A percentile compares a stretch with the other conserved stretches of the same genome.
Conservation (phyloP, 2,329 filamentous ascomycete species). For the Lasiodiplodia citricola region DNA sequence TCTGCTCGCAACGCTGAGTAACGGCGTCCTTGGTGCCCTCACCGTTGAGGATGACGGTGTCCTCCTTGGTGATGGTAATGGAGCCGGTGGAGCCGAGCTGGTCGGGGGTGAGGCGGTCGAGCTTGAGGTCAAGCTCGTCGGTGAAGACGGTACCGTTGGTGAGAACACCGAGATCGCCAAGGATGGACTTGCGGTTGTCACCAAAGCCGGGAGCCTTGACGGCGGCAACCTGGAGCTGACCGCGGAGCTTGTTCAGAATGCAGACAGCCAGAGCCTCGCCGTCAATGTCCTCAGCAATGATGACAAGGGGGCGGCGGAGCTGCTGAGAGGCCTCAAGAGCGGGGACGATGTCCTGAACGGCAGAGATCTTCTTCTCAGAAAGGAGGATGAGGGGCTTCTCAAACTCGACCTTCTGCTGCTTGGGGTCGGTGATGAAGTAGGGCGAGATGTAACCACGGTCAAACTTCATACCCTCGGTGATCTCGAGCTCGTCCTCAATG, state of each 20-base stretch:
- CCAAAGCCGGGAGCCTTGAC: constrained; percentile 99
- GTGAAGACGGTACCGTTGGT: constrained; percentile 98
- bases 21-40: constrained; percentile 95
- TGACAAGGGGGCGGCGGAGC: constrained; percentile 91
- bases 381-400: constrained; percentile 99
- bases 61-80: constrained; percentile 99
- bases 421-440: constrained; percentile 99
- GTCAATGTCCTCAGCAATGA: constrained; percentile 99
- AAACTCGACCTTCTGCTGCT: constrained; percentile 98
- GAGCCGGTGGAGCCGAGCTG: constrained; percentile 97
- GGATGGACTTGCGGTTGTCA: constrained; percentile 99
- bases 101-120: constrained; percentile 95
- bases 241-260: constrained; percentile 99
- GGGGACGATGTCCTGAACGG: constrained; percentile 97
- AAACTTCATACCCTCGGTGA: constrained; percentile 99
- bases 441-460: constrained; percentile 98
- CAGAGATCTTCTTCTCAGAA: constrained; percentile 99
- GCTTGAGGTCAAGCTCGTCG: constrained; percentile 98
- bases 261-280: constrained; percentile 98
- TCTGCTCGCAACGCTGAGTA: constrained; percentile 96
- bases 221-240: constrained; percentile 96
- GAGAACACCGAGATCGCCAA: constrained; percentile 92
- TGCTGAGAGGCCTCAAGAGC: constrained; percentile 97
- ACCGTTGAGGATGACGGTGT: constrained; percentile 97
- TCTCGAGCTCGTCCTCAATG: constrained; percentile 94